Evolutionary conservation across 2,329 filamentous ascomycete species (phyloP), one percentile per base, ranked within the genome.

Genomic region (Fusarium proliferatum): DNA sequence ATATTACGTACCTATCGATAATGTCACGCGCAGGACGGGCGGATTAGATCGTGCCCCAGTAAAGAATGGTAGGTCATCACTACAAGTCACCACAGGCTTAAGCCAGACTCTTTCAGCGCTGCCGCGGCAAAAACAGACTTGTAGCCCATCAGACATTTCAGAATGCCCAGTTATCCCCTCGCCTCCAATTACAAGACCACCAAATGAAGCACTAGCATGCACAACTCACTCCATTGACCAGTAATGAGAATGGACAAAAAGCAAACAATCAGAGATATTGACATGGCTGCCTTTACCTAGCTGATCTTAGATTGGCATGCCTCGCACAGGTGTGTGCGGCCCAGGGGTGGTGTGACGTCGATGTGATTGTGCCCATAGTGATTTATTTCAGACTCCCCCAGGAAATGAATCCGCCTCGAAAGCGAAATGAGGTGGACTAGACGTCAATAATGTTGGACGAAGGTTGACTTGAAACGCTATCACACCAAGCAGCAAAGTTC

Each of bases 391-490:
- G 63, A 63, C 62, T 64, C 51, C 34, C 34, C 34, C 28, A 72
- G 75, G 76, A 78, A 78, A 78, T 78, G 77, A 78, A 76, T 46
- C 51, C 52, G 68, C 66, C 38, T 68, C 56, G 52, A 67, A 71
- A 70, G 71, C 74, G 76, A 78, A 77, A 78, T 78, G 76, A 78
- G 68, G 62, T 71, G 67, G 69, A 56, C 56, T 63, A 70, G 56
- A 70, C 34, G 61, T 46, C 49, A 42, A 57, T 55, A 48, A 39
- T 46, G 59, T 61, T 74, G 64, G 65, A 61, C 53, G 28, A 64
- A 52, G 65, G 65, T 51, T 68, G 71, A 64, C 71, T 73, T 74
- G 67, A 58, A 71, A 64, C 71, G 57, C 71, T 66, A 64, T 76
- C 76, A 77, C 74, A 72, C 67, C 67, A 67, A 65, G 56, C 42